Base-by-base conservation (phyloP, 495 filamentous ascomycete species). In the Aspergillus heteromorphus region DNA sequence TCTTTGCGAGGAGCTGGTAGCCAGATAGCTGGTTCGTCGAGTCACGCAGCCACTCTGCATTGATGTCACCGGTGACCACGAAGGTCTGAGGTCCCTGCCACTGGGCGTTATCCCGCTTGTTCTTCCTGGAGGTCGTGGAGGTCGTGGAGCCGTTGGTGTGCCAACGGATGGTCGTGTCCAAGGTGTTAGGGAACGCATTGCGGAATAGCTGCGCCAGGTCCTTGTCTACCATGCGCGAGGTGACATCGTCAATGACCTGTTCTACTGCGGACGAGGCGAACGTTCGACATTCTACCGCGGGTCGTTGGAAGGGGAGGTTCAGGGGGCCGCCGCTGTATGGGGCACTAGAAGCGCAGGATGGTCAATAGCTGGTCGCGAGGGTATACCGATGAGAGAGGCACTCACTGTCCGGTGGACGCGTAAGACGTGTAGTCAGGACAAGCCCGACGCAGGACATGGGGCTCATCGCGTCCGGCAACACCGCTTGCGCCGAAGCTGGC, bases 51-150 rank as follows among this genome's bases (percentile, higher is more conserved):
- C 93, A 99, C 72, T 97, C 93, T 6, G 93, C 93, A 62, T 97
- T 87, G 66, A 99, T 99, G 63, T 99, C 93, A n/a, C 92, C 92
- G 0, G 93, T 99, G 43, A 99, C 95, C 56, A 99, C 87, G 69
- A 99, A 99, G 31, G 85, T 91, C 67, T 97, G 92, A 1, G 86
- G 70, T 0, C 91, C 92, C 53, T 86, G 78, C 91, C 91, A 96
- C 54, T 81, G 75, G 2, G 79, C 78, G 23, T 74, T 72, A 19
- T 83, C 81, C n/a, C 66, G 75, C 65, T 62, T 69, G 40, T 48
- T 69, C 58, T 64, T 75, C 47, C 70, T 64, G 34, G 63, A 64
- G 9, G 69, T 72, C 7, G 60, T 64, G 30, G 62, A 62, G 10
- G 71, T 73, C 7, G 60, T 27, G 1, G 65, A 56, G 1, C 74